Base-by-base conservation (phyloP, 2,329 filamentous ascomycete species). In the Aspergillus awamori region DNA sequence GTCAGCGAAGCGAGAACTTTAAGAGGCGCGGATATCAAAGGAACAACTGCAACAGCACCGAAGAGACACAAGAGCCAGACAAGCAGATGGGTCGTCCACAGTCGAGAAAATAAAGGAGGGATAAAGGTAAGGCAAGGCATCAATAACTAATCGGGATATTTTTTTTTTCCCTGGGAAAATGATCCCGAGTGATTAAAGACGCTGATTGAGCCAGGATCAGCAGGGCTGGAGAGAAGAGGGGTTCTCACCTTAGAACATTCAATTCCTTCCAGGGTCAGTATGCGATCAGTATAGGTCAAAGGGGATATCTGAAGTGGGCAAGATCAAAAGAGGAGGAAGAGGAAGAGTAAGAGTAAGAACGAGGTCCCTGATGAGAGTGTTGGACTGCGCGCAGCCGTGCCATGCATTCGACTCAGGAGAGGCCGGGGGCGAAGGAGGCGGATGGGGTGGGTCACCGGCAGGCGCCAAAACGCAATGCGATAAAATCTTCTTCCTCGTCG, bases 401-500 rank as follows among this genome's bases (percentile, higher is more conserved):
- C 57, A 62, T 62, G 57, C 57, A 62, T 17, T 45, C 51, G 45
- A 62, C 51, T 62, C 60, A 62, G 60, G 60, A 60, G 59, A 60
- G 59, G 53, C 54, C 43, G 54, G 54, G 54, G 54, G 36, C 54
- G 43, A 57, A 49, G 54, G 54, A 49, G 59, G 49, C 47, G 47
- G 47, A 51, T 51, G 47, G 47, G 48, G 60, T 62, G 60, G 60
- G 60, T 59, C 60, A 22, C 43, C 49, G 53, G 52, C 38, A 49
- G 53, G 51, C 47, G 39, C 47, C 47, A 51, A 51, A 51, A 51
- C 47, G 47, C 47, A 51, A 51, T 51, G 28, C 26, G 47, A 51
- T 51, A 51, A 51, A 51, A 51, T 33, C 47, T 51, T 51, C 47
- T 15, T 45, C 41, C 41, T 45, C 41, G 41, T 45, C 41, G 41